A percentile compares a stretch with the other conserved stretches of the same genome.
Evolutionary conservation across 164 flowering plant genomes (phyloP).

Genomic region (Santalum album): DNA sequence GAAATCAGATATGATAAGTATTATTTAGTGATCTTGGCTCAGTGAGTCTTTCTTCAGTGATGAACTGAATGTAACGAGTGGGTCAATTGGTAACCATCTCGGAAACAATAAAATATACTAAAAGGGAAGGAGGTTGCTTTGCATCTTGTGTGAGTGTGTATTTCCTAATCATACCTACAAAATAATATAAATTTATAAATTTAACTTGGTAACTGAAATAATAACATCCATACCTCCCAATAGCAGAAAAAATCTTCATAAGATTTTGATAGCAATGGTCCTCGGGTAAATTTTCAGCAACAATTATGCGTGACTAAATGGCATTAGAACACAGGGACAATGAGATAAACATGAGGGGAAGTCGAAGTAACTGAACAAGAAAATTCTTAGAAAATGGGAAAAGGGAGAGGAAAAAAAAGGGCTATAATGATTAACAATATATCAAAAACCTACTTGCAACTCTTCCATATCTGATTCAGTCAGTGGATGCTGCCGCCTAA

Average conservation of each 20-base stretch:
- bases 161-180: too few species aligned
- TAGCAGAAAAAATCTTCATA: slow-evolving; percentile 77
- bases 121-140: not conserved
- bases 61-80: too few species aligned
- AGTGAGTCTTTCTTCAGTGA: too few species aligned
- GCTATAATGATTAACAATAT: not conserved
- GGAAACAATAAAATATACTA: not conserved
- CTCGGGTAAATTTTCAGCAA: slow-evolving; percentile 94
- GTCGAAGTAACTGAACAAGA: not conserved
- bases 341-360: slow-evolving; percentile 5
- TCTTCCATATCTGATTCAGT: slow-evolving; percentile 77
- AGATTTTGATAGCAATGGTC: slow-evolving; percentile 93
- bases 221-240: slow-evolving; percentile 69
- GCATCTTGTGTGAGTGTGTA: too few species aligned
- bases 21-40: too few species aligned
- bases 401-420: not conserved
- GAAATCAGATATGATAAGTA: too few species aligned
- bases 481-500: slow-evolving; percentile 58
- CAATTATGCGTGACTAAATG: slow-evolving; percentile 66
- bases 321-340: not conserved
- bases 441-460: slow-evolving; percentile 55
- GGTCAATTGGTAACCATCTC: too few species aligned
- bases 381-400: not conserved
- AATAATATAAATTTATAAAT: not conserved
- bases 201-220: not conserved